These are phyloP conservation scores for Blastobotrys peoriensis DNA, from an alignment of 805 yeast genomes.

Conservation along the genomic window DNA sequence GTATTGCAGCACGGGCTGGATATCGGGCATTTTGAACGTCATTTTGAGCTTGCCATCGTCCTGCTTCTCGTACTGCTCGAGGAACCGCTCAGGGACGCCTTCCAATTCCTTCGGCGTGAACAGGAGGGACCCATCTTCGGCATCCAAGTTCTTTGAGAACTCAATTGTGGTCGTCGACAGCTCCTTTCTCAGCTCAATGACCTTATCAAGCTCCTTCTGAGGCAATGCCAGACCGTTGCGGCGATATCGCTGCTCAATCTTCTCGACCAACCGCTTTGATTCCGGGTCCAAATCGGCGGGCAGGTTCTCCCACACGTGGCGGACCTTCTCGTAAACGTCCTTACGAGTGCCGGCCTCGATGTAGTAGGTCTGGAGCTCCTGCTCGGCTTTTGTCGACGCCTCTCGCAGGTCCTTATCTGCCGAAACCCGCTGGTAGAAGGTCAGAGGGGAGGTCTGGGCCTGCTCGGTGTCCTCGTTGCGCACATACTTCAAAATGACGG, in stretches of 20 bases:
- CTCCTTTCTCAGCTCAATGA: constrained; percentile 53
- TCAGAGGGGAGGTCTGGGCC: constrained; percentile 44
- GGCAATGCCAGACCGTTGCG: constrained; percentile 62
- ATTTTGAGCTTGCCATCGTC: constrained; percentile 48
- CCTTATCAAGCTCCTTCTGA: constrained; percentile 46
- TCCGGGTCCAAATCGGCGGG: constrained; percentile 32
- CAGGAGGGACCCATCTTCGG: constrained; percentile 54
- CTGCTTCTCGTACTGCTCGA: constrained; percentile 43
- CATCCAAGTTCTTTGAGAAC: constrained; percentile 63
- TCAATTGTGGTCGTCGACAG: constrained; percentile 51
- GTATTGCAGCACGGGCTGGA: constrained; percentile 69
- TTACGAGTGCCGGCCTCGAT: constrained; percentile 63
- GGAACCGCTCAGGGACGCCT: constrained; percentile 65
- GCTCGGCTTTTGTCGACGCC: constrained; percentile 61
- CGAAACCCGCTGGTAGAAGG: constrained; percentile 72
- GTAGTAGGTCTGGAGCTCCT: constrained; percentile 45
- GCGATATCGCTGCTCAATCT: constrained; percentile 49
- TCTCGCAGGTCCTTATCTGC: constrained; percentile 59
- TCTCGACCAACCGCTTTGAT: constrained; percentile 50
- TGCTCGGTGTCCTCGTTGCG: constrained; percentile 44
- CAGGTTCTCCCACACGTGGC: constrained; percentile 41
- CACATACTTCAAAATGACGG: constrained; percentile 49
- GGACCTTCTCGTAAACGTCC: constrained; percentile 57
- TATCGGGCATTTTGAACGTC: constrained; percentile 77
- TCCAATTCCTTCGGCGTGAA: constrained; percentile 61